Conservation (phyloP, 23 red algal species). For the Gracilaria caudata region DNA sequence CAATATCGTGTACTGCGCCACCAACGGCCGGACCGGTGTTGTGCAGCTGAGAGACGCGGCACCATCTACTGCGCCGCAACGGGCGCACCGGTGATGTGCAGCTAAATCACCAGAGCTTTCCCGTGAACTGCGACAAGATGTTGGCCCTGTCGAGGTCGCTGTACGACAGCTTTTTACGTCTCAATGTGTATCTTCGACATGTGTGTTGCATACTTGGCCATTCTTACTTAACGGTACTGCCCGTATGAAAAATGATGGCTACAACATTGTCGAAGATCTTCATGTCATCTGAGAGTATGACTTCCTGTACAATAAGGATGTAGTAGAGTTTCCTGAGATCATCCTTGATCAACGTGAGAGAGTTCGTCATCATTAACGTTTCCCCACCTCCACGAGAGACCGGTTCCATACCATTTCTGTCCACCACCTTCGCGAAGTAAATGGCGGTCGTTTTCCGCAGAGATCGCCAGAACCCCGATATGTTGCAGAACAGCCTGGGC, state of each 20-base stretch:
- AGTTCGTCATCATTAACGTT: neutral
- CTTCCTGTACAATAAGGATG: neutral
- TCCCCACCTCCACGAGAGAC: neutral
- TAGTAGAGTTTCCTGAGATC: neutral
- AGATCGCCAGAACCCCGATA: neutral
- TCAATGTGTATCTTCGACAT: too few species aligned
- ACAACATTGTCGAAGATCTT: neutral
- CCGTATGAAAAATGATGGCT: too few species aligned
- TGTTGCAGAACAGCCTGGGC: neutral
- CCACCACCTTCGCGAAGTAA: neutral
- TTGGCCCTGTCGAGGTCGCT: too few species aligned
- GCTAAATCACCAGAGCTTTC: too few species aligned
- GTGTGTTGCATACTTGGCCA: too few species aligned
- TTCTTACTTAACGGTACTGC: neutral
- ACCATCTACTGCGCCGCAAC: too few species aligned
- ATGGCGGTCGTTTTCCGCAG: neutral
- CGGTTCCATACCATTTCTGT: neutral
- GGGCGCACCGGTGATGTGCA: too few species aligned
- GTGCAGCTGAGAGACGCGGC: too few species aligned
- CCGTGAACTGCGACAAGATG: too few species aligned
- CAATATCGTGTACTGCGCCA: too few species aligned
- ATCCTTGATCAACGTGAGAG: neutral
- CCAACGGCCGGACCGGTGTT: too few species aligned
- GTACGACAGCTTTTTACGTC: too few species aligned
- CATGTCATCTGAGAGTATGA: neutral